Evolutionary conservation across 441 rosid genomes (phyloP).

Genomic region (Kokia cookei): DNA sequence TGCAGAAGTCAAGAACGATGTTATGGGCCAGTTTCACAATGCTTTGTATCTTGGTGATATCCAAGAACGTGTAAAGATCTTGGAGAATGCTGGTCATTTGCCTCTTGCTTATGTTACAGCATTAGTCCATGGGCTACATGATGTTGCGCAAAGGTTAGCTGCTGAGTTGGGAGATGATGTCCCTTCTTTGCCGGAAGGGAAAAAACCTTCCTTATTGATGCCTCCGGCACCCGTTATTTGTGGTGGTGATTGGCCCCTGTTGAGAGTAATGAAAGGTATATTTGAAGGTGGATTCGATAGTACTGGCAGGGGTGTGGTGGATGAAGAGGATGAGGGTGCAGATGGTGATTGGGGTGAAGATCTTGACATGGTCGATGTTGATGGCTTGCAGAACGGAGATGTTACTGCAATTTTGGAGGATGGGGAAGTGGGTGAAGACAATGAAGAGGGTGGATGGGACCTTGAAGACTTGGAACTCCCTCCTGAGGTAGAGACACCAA

Average conservation of each 20-base stretch:
- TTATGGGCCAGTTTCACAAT: conserved; percentile 92
- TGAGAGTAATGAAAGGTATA: conserved; percentile 81
- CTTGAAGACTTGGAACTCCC: conserved; percentile 84
- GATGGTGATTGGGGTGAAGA: conserved; percentile 85
- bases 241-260: conserved; percentile 90
- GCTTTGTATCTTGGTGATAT: conserved; percentile 84
- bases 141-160: conserved; percentile 59
- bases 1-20: conserved; percentile 88
- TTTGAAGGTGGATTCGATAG: conserved; percentile 77
- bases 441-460: conserved; percentile 81
- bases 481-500: conserved; percentile 76
- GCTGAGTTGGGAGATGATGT: conserved; percentile 58
- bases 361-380: conserved; percentile 58
- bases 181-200: conserved; percentile 62
- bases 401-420: conserved; percentile 47
- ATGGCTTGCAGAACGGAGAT: conserved; percentile 54
- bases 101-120: conserved; percentile 78
- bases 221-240: conserved; percentile 65
- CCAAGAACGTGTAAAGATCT: conserved; percentile 70
- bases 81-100: conserved; percentile 73
- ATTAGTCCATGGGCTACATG: conserved; percentile 59
- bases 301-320: conserved; percentile 36
- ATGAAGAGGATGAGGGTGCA: conserved; percentile 56
- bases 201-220: conserved; percentile 58
- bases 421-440: conserved; percentile 54